Evolutionary conservation across 2,329 filamentous ascomycete species (phyloP), one percentile per base, ranked within the genome.

Genomic region (Diaporthe sp.): DNA sequence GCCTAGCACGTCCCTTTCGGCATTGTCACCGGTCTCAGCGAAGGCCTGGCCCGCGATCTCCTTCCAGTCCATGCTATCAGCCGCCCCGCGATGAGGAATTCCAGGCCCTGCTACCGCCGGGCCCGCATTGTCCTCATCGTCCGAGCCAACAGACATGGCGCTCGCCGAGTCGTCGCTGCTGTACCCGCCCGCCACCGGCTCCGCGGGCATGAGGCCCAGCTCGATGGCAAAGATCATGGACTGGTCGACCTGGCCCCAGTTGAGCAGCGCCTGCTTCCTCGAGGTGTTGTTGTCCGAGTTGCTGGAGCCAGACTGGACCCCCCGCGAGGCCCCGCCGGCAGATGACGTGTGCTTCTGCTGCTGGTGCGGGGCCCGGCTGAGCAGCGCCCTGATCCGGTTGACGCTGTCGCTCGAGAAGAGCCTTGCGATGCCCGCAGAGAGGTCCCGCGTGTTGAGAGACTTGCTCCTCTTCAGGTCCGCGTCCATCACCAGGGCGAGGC

Each of bases 401-500:
- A 66, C 27, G 32, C 22, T 56, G 37, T 37, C 68, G 58, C 32
- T 30, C 47, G 50, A 71, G 47, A 63, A 32, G 19, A 66, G 35
- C 66, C 37, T 58, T n/a, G 32, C 35, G 4, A 85, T 78, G 39
- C 82, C 84, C 10, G 82, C 82, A 0, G 84, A 84, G 50, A 86
- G 85, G 73, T 86, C 84, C 0, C 82, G 80, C 63, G 85, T 84
- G 51, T 83, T 82, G 0, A 83, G 83, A 0, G 86, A 75, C 1
- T 84, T 81, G 1, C 84, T 84, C 72, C 85, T 85, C 75, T 84
- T 85, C 15, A 86, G 80, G 32, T 83, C 84, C 25, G 86, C 79
- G 65, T 86, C 84, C 80, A 86, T 83, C 3, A 84, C 84, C 78
- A 87, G 80, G 6, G 85, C 84, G 6, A 87, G 79, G 3, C 84